Evolutionary conservation across 768 basidiomycete species (phyloP), one percentile per base, ranked within the genome.

Genomic region (Glaciozyma antarctica): DNA sequence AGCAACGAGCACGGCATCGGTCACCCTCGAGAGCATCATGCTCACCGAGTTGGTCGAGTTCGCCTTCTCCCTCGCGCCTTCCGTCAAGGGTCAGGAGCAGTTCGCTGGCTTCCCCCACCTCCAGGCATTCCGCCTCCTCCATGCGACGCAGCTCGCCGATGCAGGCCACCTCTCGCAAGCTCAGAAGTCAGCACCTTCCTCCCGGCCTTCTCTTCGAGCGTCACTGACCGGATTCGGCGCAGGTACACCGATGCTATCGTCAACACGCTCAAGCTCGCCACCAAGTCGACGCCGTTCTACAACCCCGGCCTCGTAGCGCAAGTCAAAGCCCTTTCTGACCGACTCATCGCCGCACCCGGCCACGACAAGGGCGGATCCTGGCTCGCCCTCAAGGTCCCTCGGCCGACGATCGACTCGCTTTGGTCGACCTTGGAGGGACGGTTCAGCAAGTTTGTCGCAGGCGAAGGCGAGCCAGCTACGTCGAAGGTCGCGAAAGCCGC

Each of bases 211-310:
- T 41, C 24, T 54, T 47, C 69, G 52, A 68, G 55, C 28, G 10
- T 15, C 0, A 1, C 26, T 55, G 48, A 22, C 28, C n/a, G 9
- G 6, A 54, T 16, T 5, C 9, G 24, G 1, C n/a, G 19, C 69
- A 97, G 94, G 73, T 99, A 98, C 75, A 93, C 90, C 73, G 90
- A 97, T 62, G 90, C 93, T 13, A 88, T 98, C 68, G 76, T 65
- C 63, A 65, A 63, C 49, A 79, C 82, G 45, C 82, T 83, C 54
- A 80, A 76, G 67, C 82, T 85, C 55, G 77, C 78, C 57, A 72
- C 69, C 61, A 74, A 69, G 62, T 67, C 66, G 45, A 86, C 88
- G 28, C 82, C 84, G 0, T 86, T 86, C 77, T 84, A 84, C 72
- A 88, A 83, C 49, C 77, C 81, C 2, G 77, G 81, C 21, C 81